These are phyloP conservation scores for Crotalaria pallida DNA, from an alignment of 306 rosid species.

Conservation along the genomic window DNA sequence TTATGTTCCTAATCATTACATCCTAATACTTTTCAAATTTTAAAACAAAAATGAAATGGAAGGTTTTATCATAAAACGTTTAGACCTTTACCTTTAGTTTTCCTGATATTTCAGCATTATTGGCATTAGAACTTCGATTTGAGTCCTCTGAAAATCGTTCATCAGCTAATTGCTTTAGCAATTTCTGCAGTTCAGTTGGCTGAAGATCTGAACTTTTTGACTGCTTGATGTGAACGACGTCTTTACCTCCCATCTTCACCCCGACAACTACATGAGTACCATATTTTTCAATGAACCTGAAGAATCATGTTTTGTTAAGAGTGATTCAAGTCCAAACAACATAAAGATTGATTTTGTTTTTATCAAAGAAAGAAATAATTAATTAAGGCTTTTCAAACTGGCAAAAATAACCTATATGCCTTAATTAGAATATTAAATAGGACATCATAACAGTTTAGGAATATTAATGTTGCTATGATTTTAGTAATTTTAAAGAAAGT, in stretches of 20 bases:
- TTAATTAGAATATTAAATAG: background rate
- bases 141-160: slow-evolving; percentile 56
- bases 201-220: slow-evolving; percentile 48
- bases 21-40: background rate
- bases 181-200: slow-evolving; percentile 59
- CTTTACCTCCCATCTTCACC: slow-evolving; percentile 95
- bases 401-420: background rate
- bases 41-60: background rate
- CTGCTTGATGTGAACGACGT: slow-evolving; percentile 74
- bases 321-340: slow-evolving; percentile 7
- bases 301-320: slow-evolving; percentile 23
- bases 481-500: background rate
- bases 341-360: background rate
- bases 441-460: background rate
- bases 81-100: slow-evolving; percentile 39
- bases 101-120: slow-evolving; percentile 34
- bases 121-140: slow-evolving; percentile 25
- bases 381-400: background rate
- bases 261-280: slow-evolving; percentile 93
- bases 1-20: background rate
- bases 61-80: background rate
- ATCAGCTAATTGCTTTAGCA: slow-evolving; percentile 68
- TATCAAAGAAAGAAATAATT: background rate
- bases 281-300: slow-evolving; percentile 86
- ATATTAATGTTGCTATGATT: background rate